phyloP scores from a whole-genome alignment of 345 rosid species.

The Sisymbrium irio region DNA sequence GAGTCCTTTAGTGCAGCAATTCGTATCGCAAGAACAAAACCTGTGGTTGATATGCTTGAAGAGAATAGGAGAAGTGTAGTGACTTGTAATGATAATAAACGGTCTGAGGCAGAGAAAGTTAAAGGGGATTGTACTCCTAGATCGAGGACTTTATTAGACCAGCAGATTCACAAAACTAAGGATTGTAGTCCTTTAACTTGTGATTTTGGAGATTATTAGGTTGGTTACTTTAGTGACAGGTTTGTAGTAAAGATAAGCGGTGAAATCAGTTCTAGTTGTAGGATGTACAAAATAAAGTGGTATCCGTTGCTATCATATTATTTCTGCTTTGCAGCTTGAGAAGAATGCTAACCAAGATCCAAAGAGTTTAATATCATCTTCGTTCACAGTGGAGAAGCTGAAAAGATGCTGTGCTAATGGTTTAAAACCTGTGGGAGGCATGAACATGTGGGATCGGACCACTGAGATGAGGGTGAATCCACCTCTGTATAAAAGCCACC shows the following conservation, averaged over 20 bases:
- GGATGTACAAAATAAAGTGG: not conserved
- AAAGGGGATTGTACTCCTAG: no score
- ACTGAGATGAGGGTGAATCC: not conserved
- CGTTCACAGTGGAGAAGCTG: not conserved
- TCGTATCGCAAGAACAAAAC: no score
- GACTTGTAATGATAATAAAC: no score
- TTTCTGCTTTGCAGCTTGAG: not conserved
- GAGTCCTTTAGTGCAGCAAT: no score
- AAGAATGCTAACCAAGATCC: not conserved
- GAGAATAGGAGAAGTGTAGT: no score
- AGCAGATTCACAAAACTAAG: no score
- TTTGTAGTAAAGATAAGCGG: not conserved
- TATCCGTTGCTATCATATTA: not conserved
- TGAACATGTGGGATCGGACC: not conserved
- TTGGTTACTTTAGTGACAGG: not conserved
- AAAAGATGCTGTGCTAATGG: not conserved
- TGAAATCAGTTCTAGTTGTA: not conserved
- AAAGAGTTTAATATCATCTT: not conserved
- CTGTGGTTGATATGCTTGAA: no score
- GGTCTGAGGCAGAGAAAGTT: no score
- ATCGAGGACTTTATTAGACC: no score
- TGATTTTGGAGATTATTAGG: not conserved
- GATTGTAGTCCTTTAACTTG: not conserved
- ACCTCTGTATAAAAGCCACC: no score
- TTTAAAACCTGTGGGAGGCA: not conserved